Conservation (phyloP, 306 rosid species). For the Glycine soja region DNA sequence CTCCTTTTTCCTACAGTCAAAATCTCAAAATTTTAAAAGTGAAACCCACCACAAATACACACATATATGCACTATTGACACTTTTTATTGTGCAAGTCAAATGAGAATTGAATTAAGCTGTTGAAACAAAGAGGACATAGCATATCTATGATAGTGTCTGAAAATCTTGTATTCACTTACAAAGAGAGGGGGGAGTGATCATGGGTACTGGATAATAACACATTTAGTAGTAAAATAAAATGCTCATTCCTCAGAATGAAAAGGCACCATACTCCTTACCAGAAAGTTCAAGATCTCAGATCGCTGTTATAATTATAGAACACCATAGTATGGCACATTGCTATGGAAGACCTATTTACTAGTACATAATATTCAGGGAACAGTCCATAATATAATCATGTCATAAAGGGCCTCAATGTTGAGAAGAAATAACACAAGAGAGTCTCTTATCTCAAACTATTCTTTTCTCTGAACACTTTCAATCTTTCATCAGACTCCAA, state of each 20-base stretch:
- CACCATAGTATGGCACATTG: neutral
- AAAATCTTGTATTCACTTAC: neutral
- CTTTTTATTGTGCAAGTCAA: neutral
- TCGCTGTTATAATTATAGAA: slow-evolving; percentile 16
- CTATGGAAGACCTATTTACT: neutral
- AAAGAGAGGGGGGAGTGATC: neutral
- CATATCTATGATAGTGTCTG: neutral
- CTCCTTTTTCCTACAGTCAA: slow-evolving; percentile 77
- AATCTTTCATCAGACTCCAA: neutral
- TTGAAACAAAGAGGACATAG: slow-evolving; percentile 10
- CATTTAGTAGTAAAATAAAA: slow-evolving; percentile 16
- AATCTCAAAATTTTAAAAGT: neutral
- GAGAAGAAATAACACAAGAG: slow-evolving; percentile 20
- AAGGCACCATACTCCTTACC: neutral
- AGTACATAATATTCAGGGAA: slow-evolving; percentile 8
- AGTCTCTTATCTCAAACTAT: neutral
- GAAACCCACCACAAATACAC: neutral
- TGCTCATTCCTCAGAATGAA: neutral
- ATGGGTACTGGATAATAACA: neutral
- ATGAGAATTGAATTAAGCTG: neutral
- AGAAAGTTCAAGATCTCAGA: slow-evolving; percentile 16
- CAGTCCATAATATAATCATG: neutral
- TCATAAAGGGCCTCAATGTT: slow-evolving; percentile 4
- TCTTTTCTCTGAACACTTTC: neutral
- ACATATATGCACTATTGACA: neutral